Conservation (phyloP, 1,139 yeast genomes). For the Candida neerlandica region DNA sequence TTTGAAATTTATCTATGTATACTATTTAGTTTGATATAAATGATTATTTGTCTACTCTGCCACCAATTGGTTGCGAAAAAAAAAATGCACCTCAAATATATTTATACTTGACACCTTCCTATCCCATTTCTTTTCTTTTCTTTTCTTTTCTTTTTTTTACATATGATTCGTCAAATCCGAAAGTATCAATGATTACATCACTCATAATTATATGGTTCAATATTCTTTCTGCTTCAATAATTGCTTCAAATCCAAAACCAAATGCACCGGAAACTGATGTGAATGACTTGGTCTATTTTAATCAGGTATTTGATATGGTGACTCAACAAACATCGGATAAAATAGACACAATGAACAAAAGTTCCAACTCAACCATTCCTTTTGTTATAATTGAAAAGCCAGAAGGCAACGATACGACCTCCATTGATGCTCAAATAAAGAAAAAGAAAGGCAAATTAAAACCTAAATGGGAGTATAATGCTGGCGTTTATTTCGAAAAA, state of each 20-base stretch:
- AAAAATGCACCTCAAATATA: not conserved
- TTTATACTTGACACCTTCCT: no score
- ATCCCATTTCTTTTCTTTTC: not conserved
- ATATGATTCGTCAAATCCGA: not conserved
- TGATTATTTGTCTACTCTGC: not conserved
- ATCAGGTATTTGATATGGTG: constrained; percentile 11
- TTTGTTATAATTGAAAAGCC: constrained; percentile 1
- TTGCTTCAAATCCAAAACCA: not conserved
- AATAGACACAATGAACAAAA: not conserved
- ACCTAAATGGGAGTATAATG: constrained; percentile 15
- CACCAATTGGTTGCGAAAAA: constrained; percentile 3
- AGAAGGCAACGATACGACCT: constrained; percentile 1
- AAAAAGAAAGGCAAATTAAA: constrained; percentile 12
- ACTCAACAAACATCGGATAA: not conserved
- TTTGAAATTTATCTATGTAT: not conserved
- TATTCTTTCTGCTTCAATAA: not conserved
- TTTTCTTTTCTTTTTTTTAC: not conserved
- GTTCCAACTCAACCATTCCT: not conserved
- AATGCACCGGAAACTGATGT: constrained; percentile 2
- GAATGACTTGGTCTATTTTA: constrained; percentile 10
- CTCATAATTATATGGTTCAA: not conserved
- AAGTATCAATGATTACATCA: not conserved
- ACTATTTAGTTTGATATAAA: not conserved
- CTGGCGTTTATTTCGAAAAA: constrained; percentile 16
- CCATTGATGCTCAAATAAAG: constrained; percentile 7